Base-by-base conservation (phyloP, 768 basidiomycete species). In the Russula sp. region DNA sequence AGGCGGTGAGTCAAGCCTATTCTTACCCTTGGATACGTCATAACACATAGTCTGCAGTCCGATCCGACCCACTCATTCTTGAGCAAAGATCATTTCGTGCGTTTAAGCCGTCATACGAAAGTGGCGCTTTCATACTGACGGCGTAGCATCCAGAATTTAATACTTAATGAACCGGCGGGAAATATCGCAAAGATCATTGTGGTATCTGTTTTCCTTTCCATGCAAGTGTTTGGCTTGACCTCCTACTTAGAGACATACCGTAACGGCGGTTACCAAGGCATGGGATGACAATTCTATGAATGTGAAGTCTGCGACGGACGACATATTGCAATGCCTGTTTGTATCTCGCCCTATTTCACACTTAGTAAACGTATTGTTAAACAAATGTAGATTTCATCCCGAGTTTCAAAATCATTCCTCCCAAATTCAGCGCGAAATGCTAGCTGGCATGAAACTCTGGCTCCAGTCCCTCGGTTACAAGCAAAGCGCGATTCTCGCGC, bases 61-160 rank as follows among this genome's bases (percentile, higher is more conserved):
- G 91, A 94, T 71, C 91, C 91, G 3, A 94, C 91, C 3, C 91
- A 93, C 71, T 92, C 89, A 3, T 90, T 91, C 78, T 73, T 94
- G 73, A 91, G 88, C 71, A 93, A 93, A 75, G 91, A 94, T 71
- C 90, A 94, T 69, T 92, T 92, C 68, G 89, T 89, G 67, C 69
- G 86, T 79, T n/a, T 47, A 22, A 14, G n/a, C 37, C 51, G 45
- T 47, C 14, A 34, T 11, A 48, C n/a, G 45, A 37, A 52, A 59
- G 63, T 55, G 22, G 61, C 60, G 73, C 52, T 22, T 50, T 50
- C 6, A 35, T 51, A 37, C 66, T 53, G 32, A 48, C 34, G 40
- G 8, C 18, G 35, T 32, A 9, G 40, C 14, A n/a, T 35, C 42
- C 52, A 88, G 88, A 88, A 89, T 71, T 76, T 89, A 32, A 86